Evolutionary conservation across 176 grass and related monocot species (phyloP).

Genomic region (Musa troglodytarum): DNA sequence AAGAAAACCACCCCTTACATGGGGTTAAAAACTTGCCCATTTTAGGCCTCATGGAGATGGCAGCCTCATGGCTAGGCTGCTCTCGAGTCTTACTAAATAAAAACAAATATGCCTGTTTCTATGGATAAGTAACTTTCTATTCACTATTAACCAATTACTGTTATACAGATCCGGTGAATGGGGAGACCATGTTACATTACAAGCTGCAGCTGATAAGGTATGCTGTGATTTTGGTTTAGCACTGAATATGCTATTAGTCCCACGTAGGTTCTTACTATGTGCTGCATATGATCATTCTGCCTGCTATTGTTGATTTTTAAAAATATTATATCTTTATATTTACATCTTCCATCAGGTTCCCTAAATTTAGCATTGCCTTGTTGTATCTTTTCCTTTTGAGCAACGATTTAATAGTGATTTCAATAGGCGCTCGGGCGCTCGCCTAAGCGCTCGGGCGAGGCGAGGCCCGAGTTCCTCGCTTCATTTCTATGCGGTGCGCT

Average conservation of each 20-base stretch:
- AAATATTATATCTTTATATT: no score
- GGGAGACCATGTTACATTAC: constrained; percentile 94
- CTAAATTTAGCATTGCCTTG: no score
- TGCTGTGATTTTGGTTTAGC: not conserved
- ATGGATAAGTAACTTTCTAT: not conserved
- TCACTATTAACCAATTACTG: not conserved
- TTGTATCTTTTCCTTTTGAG: no score
- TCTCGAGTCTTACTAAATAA: not conserved
- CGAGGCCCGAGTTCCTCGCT: no score
- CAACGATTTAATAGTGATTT: no score
- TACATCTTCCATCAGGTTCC: no score
- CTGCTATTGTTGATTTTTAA: not conserved
- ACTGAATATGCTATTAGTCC: not conserved
- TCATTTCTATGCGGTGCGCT: no score
- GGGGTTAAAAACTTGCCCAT: not conserved
- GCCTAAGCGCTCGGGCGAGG: no score
- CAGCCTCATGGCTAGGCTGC: not conserved
- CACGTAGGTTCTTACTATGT: not conserved
- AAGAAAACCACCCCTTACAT: not conserved
- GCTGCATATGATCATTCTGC: not conserved
- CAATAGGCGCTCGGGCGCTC: no score
- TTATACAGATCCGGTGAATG: constrained; percentile 76
- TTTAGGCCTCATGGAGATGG: not conserved
- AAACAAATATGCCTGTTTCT: not conserved
- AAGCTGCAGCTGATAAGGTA: constrained; percentile 95